Conservation (phyloP, 768 basidiomycete species). For the Boletus rex-veris region DNA sequence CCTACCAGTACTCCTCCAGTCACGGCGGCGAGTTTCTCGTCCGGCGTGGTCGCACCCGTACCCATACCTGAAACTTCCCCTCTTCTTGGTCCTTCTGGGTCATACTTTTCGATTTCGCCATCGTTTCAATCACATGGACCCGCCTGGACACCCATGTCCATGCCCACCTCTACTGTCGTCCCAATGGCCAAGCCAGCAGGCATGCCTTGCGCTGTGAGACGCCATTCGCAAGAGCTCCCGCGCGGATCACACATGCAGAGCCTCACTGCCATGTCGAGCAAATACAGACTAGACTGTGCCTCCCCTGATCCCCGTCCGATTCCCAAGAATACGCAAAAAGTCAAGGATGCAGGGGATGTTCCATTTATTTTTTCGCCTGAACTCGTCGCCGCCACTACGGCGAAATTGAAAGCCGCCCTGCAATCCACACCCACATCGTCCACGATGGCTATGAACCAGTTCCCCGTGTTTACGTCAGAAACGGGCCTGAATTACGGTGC, state of each 20-base stretch:
- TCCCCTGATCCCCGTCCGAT: slow-evolving; percentile 9
- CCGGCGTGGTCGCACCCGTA: slow-evolving; percentile 1
- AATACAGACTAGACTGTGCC: slow-evolving; percentile 20
- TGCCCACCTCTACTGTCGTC: not conserved
- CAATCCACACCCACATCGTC: slow-evolving; percentile 17
- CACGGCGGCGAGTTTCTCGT: slow-evolving; percentile 7
- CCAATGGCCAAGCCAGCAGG: slow-evolving; percentile 6
- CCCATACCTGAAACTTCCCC: slow-evolving; percentile 12
- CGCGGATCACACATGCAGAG: slow-evolving; percentile 18
- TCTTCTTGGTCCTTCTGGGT: slow-evolving; percentile 11
- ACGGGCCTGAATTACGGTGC: slow-evolving; percentile 11
- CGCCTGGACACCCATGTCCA: slow-evolving; percentile 12
- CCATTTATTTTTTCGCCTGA: slow-evolving; percentile 32
- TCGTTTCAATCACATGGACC: slow-evolving; percentile 18
- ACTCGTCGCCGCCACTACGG: slow-evolving; percentile 29
- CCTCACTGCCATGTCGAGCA: slow-evolving; percentile 24
- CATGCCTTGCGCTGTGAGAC: slow-evolving; percentile 3
- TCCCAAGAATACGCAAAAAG: slow-evolving; percentile 16
- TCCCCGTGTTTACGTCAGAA: slow-evolving; percentile 22
- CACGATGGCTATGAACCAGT: slow-evolving; percentile 1
- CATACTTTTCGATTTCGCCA: slow-evolving; percentile 14
- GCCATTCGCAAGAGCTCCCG: slow-evolving; percentile 22
- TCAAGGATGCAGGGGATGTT: slow-evolving; percentile 31
- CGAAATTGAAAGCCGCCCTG: slow-evolving; percentile 25
- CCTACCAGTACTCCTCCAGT: slow-evolving; percentile 9